These are phyloP conservation scores for Leccinum cinnamomeum DNA, from an alignment of 1,284 basidiomycete genomes.

Conservation along the genomic window DNA sequence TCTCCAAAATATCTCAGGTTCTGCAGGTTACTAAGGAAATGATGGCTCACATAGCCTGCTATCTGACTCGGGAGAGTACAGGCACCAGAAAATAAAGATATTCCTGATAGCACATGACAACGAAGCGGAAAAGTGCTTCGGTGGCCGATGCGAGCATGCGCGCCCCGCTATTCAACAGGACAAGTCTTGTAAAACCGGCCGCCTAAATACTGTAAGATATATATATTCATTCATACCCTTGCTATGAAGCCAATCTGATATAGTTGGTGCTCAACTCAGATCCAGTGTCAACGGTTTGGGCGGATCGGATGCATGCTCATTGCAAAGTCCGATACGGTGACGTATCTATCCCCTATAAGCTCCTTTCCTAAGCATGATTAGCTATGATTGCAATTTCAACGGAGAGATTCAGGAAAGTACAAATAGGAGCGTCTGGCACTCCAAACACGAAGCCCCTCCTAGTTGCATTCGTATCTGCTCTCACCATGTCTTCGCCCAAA, in stretches of 20 bases:
- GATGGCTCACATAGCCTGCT: not conserved
- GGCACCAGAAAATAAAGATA: not conserved
- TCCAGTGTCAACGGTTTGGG: not conserved
- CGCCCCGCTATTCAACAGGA: not conserved
- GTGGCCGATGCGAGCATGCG: constrained; percentile 5
- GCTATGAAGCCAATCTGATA: not conserved
- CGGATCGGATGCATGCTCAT: not conserved
- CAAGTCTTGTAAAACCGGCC: not conserved
- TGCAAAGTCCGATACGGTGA: constrained; percentile 7
- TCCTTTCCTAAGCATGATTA: constrained; percentile 7
- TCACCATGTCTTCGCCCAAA: constrained; percentile 31
- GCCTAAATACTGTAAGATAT: constrained; percentile 1
- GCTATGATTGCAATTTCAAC: constrained; percentile 2
- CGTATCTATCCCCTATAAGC: constrained; percentile 7
- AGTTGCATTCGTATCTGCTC: not conserved
- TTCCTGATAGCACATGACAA: not conserved
- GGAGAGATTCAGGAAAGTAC: constrained; percentile 2
- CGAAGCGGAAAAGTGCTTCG: not conserved
- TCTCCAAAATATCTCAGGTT: not conserved
- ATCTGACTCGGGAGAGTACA: not conserved
- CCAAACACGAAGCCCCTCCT: not conserved
- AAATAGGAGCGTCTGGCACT: constrained; percentile 7
- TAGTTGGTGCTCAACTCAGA: not conserved
- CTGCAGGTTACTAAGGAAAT: not conserved
- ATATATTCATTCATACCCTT: not conserved